Conservation (phyloP, 768 basidiomycete species). For the Cubamyces lactineus region DNA sequence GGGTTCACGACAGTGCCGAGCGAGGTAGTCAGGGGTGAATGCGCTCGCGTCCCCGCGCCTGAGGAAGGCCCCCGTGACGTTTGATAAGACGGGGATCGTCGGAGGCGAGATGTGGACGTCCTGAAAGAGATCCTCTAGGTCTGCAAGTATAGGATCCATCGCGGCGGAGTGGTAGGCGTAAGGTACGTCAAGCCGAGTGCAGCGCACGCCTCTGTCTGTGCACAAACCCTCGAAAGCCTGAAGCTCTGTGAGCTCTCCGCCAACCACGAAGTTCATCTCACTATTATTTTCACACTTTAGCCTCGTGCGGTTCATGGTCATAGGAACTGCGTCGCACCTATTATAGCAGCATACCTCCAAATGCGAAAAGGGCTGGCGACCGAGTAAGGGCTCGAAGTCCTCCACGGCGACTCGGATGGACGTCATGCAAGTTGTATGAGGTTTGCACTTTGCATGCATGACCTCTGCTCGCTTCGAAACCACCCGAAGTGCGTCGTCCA, state of each 20-base stretch:
- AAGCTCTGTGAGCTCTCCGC: slow-evolving; percentile 55
- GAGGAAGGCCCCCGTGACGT: slow-evolving; percentile 57
- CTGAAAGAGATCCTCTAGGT: slow-evolving; percentile 46
- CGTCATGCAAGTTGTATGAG: slow-evolving; percentile 60
- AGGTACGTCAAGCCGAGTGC: slow-evolving; percentile 51
- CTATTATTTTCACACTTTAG: slow-evolving; percentile 25
- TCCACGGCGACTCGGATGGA: slow-evolving; percentile 48
- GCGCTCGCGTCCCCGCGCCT: slow-evolving; percentile 51
- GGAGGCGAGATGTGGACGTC: slow-evolving; percentile 48
- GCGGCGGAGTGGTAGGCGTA: slow-evolving; percentile 71
- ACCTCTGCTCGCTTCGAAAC: slow-evolving; percentile 62
- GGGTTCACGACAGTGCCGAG: slow-evolving; percentile 59
- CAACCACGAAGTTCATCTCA: slow-evolving; percentile 56
- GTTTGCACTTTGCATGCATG: slow-evolving; percentile 52
- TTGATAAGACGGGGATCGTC: slow-evolving; percentile 63
- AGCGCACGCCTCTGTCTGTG: slow-evolving; percentile 42
- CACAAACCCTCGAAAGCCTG: slow-evolving; percentile 45
- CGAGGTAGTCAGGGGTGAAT: slow-evolving; percentile 57
- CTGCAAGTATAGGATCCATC: slow-evolving; percentile 60
- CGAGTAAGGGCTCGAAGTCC: slow-evolving; percentile 35
- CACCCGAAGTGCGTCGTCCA: slow-evolving; percentile 59
- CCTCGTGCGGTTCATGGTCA: neutral
- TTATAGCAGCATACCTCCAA: slow-evolving; percentile 65
- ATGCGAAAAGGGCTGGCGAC: slow-evolving; percentile 31
- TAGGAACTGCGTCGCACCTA: slow-evolving; percentile 29